Percentiles rank a stretch among this genome's conserved stretches.
phyloP scores from a whole-genome alignment of 371 early-diverging fungal genomes.

The Coemansia sp. region DNA sequence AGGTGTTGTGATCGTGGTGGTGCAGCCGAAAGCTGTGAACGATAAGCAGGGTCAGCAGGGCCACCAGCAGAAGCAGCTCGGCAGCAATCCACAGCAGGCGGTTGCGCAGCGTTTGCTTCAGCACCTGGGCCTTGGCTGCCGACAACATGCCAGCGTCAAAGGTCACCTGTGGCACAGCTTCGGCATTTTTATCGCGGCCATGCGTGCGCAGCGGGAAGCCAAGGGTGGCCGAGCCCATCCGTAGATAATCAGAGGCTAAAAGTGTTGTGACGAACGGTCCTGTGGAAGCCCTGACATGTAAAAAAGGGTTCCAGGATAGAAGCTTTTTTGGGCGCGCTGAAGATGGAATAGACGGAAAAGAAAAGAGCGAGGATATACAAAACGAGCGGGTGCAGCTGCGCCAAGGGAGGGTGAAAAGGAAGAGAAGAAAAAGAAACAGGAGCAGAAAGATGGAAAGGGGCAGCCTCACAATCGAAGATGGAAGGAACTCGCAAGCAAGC shows the following conservation, averaged over 20 bases:
- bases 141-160: constrained; percentile 7
- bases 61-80: constrained; percentile 30
- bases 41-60: constrained; percentile 34
- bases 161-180: background rate
- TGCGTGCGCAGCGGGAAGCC: background rate
- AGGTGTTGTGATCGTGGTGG: constrained; percentile 22
- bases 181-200: constrained; percentile 3
- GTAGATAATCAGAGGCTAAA: too few species aligned
- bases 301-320: background rate
- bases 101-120: constrained; percentile 19
- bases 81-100: constrained; percentile 22
- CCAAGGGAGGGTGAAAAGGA: background rate
- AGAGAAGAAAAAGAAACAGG: background rate
- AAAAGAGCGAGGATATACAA: background rate
- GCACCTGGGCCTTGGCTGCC: constrained; percentile 19
- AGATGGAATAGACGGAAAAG: background rate
- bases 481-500: constrained; percentile 10
- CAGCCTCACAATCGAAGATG: constrained; percentile 8
- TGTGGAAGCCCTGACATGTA: too few species aligned
- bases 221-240: background rate
- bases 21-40: constrained; percentile 41
- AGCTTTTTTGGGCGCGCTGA: background rate
- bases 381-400: background rate
- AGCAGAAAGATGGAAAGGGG: constrained; percentile 2
- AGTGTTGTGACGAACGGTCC: too few species aligned